Percentiles rank a stretch among this genome's conserved stretches.
Conservation (phyloP, 176 grass and related monocot species). For the Triticum aestivum region IWGSC_CS_RefSeq_v2.1 NC_057794.1:370514777-370515276, state of each 20-base stretch:
- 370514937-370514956: slow-evolving; percentile 1
- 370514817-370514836: slow-evolving; percentile 9
- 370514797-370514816: slow-evolving; percentile 4
- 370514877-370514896: slow-evolving; percentile 13
- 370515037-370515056: not conserved
- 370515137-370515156: not conserved
- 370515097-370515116: slow-evolving; percentile 2
- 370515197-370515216: not conserved
- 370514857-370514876: not conserved
- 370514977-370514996: slow-evolving; percentile 1
- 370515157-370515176: not conserved
- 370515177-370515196: not conserved
- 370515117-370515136: slow-evolving; percentile 2
- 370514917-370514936: slow-evolving; percentile 4
- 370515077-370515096: not conserved
- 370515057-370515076: not conserved
- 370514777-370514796: not conserved
- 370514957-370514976: slow-evolving; percentile 9
- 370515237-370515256: not conserved
- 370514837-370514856: not conserved
- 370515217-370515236: not conserved
- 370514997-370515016: not conserved
- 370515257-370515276: slow-evolving; percentile 10
- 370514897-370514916: slow-evolving; percentile 9
- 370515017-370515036: slow-evolving; percentile 5